These are phyloP conservation scores for Knoxia roxburghii DNA, from an alignment of 257 asterid genomes.

Conservation along the genomic window DNA sequence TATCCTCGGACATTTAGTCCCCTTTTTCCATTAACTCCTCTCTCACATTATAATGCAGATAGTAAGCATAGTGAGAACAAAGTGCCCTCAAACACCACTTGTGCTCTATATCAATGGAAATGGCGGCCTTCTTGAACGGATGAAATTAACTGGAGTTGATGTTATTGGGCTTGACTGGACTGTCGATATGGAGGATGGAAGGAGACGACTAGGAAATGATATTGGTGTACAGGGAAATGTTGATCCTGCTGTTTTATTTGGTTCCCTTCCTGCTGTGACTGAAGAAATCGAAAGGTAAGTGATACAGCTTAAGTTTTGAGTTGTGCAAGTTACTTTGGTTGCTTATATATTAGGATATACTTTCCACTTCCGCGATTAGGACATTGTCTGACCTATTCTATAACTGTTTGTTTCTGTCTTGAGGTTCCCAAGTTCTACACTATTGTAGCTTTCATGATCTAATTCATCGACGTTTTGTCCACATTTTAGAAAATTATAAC, in stretches of 20 bases:
- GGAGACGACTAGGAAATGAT: conserved; percentile 68
- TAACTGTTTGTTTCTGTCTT: neutral
- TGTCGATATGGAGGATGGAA: conserved; percentile 88
- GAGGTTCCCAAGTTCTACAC: neutral
- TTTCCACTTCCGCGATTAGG: neutral
- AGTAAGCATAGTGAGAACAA: conserved; percentile 52
- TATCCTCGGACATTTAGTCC: neutral
- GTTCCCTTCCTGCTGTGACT: conserved; percentile 73
- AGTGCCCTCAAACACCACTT: conserved; percentile 82
- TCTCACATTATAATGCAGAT: conserved; percentile 43
- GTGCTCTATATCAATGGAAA: conserved; percentile 91
- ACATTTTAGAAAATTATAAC: neutral
- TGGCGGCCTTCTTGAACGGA: conserved; percentile 88
- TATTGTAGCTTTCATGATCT: neutral
- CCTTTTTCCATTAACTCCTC: neutral
- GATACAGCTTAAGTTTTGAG: neutral
- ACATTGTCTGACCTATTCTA: neutral
- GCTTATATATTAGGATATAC: neutral
- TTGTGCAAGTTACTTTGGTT: neutral
- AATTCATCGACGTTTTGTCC: neutral
- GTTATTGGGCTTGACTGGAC: conserved; percentile 99
- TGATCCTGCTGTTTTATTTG: conserved; percentile 78
- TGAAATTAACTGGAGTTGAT: conserved; percentile 90
- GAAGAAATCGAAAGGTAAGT: conserved; percentile 68
- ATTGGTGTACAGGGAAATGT: conserved; percentile 85